Base-by-base conservation (phyloP, 1,284 basidiomycete species). In the Sparassis latifolia region DNA sequence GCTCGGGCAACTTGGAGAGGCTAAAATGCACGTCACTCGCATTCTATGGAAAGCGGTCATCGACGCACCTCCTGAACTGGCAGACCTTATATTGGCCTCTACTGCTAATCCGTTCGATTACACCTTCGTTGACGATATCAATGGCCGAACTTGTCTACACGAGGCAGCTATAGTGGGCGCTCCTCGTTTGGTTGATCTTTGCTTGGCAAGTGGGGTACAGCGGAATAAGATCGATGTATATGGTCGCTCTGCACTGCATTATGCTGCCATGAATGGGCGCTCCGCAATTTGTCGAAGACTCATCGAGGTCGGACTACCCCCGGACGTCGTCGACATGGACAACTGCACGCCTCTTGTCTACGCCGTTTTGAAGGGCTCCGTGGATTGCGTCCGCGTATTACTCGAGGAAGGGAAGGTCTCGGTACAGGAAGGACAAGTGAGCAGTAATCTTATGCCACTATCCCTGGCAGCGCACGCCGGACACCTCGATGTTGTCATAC, bases 311-410 rank as follows among this genome's bases (percentile, higher is more conserved):
- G 71, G 77, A 12, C 73, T 90, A 5, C 75, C 82, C 33, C 77
- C 90, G 2, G 78, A 85, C 53, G 75, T 82, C 10, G 79, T 89
- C 46, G 96, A 98, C 66, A 82, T 89, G 70, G 97, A 99, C 67
- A 97, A 95, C 58, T 97, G 92, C 71, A 96, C 83, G 43, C 90
- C 96, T 6, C 76, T 98, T 43, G 84, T 97, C 48, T 96, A 98
- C 66, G 93, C 96, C 10, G 92, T 93, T 35, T 79, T 92, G 62
- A 84, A 84, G 62, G 97, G 97, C 9, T 84, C 85, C 55, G 82
- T 88, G 27, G 83, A 85, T 43, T 92, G 92, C 58, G 88, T 96
- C 46, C 76, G 77, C 50, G 85, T 87, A 41, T 74, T 97, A 47
- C 75, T 96, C 42, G 80, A 84, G 53, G 76, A 84, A 51, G 82